Conservation (phyloP, 768 basidiomycete species). For the Cystoderma amianthinum region DNA sequence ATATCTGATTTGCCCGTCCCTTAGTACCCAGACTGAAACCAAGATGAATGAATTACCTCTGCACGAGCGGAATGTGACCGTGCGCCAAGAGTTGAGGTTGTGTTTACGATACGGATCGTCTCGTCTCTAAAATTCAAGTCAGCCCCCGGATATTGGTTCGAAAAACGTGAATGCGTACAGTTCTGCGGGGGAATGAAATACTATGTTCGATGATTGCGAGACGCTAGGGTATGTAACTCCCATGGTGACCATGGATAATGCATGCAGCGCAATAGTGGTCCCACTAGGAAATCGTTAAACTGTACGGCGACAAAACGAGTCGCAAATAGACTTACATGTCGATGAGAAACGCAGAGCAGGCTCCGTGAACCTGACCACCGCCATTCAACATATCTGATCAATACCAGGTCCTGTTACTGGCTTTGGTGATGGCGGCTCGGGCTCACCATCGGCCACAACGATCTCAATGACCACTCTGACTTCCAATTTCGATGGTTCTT, state of each 20-base stretch:
- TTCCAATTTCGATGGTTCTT: conserved; percentile 33
- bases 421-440: too few relatives aligned
- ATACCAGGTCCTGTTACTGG: neutral
- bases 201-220: conserved; percentile 43
- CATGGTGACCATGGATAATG: conserved; percentile 17
- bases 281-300: conserved; percentile 26
- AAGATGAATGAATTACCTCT: conserved; percentile 26
- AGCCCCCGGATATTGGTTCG: neutral
- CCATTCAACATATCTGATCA: conserved; percentile 49
- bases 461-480: conserved; percentile 32
- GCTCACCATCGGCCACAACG: too few relatives aligned
- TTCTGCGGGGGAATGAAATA: conserved; percentile 49
- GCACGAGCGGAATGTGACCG: conserved; percentile 40
- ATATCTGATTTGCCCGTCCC: conserved; percentile 30
- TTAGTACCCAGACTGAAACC: neutral
- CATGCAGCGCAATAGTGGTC: conserved; percentile 40
- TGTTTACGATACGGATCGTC: conserved; percentile 41
- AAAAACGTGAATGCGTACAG: conserved; percentile 22
- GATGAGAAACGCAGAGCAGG: conserved; percentile 47
- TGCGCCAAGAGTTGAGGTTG: conserved; percentile 41
- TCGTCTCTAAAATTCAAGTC: conserved; percentile 30
- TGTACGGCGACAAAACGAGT: neutral
- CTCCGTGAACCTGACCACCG: conserved; percentile 42
- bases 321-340: conserved; percentile 32
- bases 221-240: conserved; percentile 25